Percentiles rank a stretch among this genome's conserved stretches.
These are phyloP conservation scores for Cladosporium sp. DNA, from an alignment of 2,329 filamentous ascomycete species.

Conservation along the genomic window DNA sequence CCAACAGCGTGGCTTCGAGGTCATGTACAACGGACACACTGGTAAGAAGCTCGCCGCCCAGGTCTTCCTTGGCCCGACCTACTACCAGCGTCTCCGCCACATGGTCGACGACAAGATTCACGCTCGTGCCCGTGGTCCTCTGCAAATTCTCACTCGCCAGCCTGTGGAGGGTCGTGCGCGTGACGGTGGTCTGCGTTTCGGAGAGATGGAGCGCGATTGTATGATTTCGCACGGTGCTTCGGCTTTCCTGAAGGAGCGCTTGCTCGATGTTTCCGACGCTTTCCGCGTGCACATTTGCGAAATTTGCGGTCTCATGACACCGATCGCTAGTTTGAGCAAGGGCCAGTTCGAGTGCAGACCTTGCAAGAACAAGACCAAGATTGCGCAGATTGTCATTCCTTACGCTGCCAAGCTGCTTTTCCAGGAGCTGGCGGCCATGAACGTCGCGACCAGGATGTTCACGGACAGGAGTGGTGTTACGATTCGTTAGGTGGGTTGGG, in stretches of 20 bases:
- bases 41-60: conserved; percentile 89
- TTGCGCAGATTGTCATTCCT: conserved; percentile 95
- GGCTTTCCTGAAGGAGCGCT: conserved; percentile 91
- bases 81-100: conserved; percentile 96
- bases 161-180: conserved; percentile 97
- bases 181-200: conserved; percentile 97
- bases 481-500: conserved; percentile 21
- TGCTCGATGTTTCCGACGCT: conserved; percentile 96
- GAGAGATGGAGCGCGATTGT: conserved; percentile 99
- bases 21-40: conserved; percentile 99
- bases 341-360: conserved; percentile 94
- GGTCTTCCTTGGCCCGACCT: conserved; percentile 94
- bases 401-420: conserved; percentile 97
- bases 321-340: conserved; percentile 95
- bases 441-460: conserved; percentile 96
- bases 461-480: conserved; percentile 48
- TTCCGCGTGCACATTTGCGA: conserved; percentile 98
- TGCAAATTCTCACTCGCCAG: conserved; percentile 95
- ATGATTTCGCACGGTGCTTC: conserved; percentile 99
- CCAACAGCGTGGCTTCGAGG: conserved; percentile 93
- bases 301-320: conserved; percentile 97
- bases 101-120: conserved; percentile 99
- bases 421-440: conserved; percentile 97
- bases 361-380: conserved; percentile 98
- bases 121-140: conserved; percentile 91